Evolutionary conservation across 1,139 yeast species (phyloP).

Genomic region (Pichiaceae sp.): DNA sequence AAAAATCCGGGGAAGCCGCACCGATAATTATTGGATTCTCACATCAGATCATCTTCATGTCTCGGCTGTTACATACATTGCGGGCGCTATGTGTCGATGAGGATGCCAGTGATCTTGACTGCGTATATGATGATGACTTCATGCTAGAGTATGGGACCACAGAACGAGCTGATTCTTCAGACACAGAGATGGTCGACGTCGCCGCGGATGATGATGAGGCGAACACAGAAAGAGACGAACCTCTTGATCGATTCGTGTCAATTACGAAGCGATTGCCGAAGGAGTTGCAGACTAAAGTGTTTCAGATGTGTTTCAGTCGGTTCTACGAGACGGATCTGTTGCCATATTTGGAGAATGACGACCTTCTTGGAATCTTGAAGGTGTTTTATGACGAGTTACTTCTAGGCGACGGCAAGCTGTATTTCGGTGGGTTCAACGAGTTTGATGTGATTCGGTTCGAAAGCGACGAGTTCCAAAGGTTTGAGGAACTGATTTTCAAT

Average conservation of each 20-base stretch:
- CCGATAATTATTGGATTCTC: no score
- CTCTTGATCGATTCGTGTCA: not conserved
- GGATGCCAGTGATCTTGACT: not conserved
- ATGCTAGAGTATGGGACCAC: not conserved
- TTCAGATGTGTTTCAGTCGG: conserved; percentile 3
- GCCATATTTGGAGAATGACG: not conserved
- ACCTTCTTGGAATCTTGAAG: conserved; percentile 1
- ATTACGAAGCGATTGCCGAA: conserved; percentile 2
- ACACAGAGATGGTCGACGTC: not conserved
- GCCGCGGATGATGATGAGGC: not conserved
- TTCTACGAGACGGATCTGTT: conserved; percentile 5
- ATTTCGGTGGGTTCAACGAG: conserved; percentile 8
- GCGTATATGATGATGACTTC: conserved; percentile 2
- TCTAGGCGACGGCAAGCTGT: conserved; percentile 6
- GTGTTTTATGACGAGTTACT: conserved; percentile 4
- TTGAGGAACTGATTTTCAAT: not conserved
- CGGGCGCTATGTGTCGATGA: not conserved
- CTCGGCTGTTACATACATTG: conserved; percentile 1
- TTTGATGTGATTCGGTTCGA: conserved; percentile 4
- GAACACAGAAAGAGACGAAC: not conserved
- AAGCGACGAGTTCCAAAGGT: not conserved
- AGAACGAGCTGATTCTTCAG: not conserved
- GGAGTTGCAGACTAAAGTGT: conserved; percentile 4
- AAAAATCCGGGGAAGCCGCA: no score
- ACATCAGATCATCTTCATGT: no score